These are phyloP conservation scores for Thermoascus crustaceus DNA, from an alignment of 2,329 filamentous ascomycete genomes.

Conservation along the genomic window DNA sequence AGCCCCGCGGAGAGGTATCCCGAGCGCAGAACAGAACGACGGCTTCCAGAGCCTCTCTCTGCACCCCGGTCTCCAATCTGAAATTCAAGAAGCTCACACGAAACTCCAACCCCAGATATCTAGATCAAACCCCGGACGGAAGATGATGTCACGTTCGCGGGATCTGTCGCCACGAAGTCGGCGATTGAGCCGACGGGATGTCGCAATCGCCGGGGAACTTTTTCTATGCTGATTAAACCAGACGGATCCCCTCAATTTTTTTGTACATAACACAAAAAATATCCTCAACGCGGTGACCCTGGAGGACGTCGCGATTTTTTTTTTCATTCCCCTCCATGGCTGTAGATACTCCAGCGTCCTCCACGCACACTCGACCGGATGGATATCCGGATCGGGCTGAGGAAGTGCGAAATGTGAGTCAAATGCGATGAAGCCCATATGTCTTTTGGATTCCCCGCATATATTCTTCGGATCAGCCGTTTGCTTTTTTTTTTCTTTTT, in stretches of 20 bases:
- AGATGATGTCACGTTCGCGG: slow-evolving; percentile 17
- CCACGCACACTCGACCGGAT: slow-evolving; percentile 5
- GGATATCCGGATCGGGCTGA: slow-evolving; percentile 24
- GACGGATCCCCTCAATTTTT: background rate
- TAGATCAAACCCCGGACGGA: too few relatives aligned
- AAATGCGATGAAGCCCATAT: slow-evolving; percentile 2
- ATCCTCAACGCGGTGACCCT: slow-evolving; percentile 2
- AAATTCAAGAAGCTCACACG: too few relatives aligned
- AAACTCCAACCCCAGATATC: too few relatives aligned
- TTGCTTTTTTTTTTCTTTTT: background rate
- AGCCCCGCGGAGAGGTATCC: too few relatives aligned
- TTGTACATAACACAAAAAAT: background rate
- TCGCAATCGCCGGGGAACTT: slow-evolving; percentile 13
- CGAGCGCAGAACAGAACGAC: too few relatives aligned
- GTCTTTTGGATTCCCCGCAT: too few relatives aligned
- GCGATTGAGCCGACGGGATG: slow-evolving; percentile 1
- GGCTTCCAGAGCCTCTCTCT: too few relatives aligned
- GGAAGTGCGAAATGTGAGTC: slow-evolving; percentile 36
- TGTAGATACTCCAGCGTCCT: slow-evolving; percentile 12
- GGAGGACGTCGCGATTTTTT: background rate
- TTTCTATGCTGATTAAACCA: too few relatives aligned
- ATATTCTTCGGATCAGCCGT: background rate
- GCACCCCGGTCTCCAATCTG: too few relatives aligned
- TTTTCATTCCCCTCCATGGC: slow-evolving; percentile 7
- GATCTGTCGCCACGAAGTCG: slow-evolving; percentile 13